Percentiles rank a stretch among this genome's conserved stretches.
Conservation (phyloP, 805 yeast genomes). For the Pichia heedii region DNA sequence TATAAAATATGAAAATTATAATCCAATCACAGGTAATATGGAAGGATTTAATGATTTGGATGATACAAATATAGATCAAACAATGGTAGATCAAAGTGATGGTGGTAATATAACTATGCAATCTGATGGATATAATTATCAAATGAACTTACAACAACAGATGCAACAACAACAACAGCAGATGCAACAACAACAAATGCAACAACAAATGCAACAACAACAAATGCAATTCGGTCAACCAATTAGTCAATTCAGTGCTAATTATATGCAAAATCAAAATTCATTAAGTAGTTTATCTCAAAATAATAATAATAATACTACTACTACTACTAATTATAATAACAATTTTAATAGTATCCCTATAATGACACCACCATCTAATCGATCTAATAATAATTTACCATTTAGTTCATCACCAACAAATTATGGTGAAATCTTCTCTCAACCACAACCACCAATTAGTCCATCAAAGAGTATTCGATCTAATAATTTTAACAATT, state of each 20-base stretch:
- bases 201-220: conserved; percentile 15
- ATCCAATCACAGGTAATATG: no score
- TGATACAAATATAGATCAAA: not conserved
- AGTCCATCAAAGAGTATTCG: conserved; percentile 29
- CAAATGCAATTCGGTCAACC: conserved; percentile 13
- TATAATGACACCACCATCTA: conserved; percentile 4
- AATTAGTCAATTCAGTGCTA: conserved; percentile 11
- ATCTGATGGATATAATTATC: conserved; percentile 19
- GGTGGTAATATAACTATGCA: not conserved
- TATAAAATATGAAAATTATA: no score
- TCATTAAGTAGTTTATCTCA: conserved; percentile 16
- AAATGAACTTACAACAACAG: conserved; percentile 22
- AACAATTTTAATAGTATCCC: not conserved
- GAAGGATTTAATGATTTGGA: no score
- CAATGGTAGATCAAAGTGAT: conserved; percentile 16
- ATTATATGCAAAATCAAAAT: conserved; percentile 16
- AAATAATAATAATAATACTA: not conserved
- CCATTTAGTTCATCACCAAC: conserved; percentile 20
- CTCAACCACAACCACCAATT: conserved; percentile 27
- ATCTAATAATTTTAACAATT: conserved; percentile 17
- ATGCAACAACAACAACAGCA: not conserved
- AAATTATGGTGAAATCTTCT: conserved; percentile 13
- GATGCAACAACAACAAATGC: conserved; percentile 26
- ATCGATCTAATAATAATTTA: conserved; percentile 5
- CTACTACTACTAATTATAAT: no score